phyloP scores from a whole-genome alignment of 2,329 filamentous ascomycete species.

The Fusarium tupiense region DNA sequence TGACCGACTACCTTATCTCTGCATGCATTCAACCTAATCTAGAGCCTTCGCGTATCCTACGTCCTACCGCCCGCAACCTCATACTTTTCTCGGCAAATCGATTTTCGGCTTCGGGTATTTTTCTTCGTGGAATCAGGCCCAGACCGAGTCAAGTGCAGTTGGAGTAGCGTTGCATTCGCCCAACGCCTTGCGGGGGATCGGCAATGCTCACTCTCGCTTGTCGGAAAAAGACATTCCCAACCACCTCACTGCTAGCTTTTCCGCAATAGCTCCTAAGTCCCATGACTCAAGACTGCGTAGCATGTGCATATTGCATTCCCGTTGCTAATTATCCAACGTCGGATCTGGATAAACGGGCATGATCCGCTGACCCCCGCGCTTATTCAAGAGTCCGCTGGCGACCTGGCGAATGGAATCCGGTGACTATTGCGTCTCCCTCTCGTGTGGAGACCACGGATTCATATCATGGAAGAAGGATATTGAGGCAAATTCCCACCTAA shows the following conservation, averaged over 20 bases:
- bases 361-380: not conserved
- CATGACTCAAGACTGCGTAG: not conserved
- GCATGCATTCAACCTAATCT: not conserved
- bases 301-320: not conserved
- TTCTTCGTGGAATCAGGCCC: not conserved
- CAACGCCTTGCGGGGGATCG: constrained; percentile 17
- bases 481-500: not conserved
- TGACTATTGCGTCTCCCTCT: not conserved
- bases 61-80: not conserved
- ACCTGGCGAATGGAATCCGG: not conserved
- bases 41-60: not conserved
- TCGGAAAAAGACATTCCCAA: constrained; percentile 13
- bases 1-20: not conserved
- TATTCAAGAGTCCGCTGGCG: not conserved
- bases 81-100: not conserved
- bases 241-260: constrained; percentile 2
- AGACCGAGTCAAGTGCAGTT: not conserved
- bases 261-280: not conserved
- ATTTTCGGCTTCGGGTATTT: not conserved
- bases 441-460: not conserved
- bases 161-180: not conserved
- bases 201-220: not conserved
- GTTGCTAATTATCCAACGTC: not conserved
- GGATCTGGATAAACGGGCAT: not conserved
- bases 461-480: not conserved